Base-by-base conservation (phyloP, 768 basidiomycete species). In the Podaxis sp. region DNA sequence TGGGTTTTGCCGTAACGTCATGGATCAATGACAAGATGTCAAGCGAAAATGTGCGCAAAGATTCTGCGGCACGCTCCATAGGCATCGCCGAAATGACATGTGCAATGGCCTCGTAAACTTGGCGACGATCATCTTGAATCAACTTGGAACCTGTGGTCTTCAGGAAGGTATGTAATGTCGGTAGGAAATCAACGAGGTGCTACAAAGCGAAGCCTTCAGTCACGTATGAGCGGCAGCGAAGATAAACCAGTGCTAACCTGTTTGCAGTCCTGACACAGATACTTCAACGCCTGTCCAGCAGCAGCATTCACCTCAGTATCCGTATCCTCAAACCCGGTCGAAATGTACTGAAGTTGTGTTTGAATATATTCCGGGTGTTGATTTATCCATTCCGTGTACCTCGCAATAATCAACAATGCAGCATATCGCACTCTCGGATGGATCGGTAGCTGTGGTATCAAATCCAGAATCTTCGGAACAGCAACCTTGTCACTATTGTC, bases 331-430 rank as follows among this genome's bases (percentile, higher is more conserved):
- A 98, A 98, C 1, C 97, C 96, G 24, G 88, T 80, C 8, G 95
- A 94, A 55, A 98, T 90, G 72, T 96, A 98, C 69, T 91, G 89
- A 22, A 99, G 79, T 72, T 94, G 92, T 73, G 85, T 85, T 36
- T 82, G 80, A 66, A 99, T 90, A 70, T 97, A 94, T 37, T 86
- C 79, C 1, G 96, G 91, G 72, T 98, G 96, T 65, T 80, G 79
- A 70, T 90, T 91, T 69, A 95, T 91, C 97, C 97, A 99, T 74
- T 96, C 92, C 19, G 95, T 95, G 74, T 99, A 99, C 17, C 97
- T 87, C 3, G 94, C 91, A 64, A 98, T 89, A 68, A 99, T 95
- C 61, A 99, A 84, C 50, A 96, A 83, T 15, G 97, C 93, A 51
- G 96, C 96, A 71, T 98, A 99, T 62, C 92, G 94, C 65, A 99